A percentile compares a stretch with the other conserved stretches of the same genome.
These are phyloP conservation scores for Aspergillus sp. DNA, from an alignment of 2,329 filamentous ascomycete species.

Conservation along the genomic window DNA sequence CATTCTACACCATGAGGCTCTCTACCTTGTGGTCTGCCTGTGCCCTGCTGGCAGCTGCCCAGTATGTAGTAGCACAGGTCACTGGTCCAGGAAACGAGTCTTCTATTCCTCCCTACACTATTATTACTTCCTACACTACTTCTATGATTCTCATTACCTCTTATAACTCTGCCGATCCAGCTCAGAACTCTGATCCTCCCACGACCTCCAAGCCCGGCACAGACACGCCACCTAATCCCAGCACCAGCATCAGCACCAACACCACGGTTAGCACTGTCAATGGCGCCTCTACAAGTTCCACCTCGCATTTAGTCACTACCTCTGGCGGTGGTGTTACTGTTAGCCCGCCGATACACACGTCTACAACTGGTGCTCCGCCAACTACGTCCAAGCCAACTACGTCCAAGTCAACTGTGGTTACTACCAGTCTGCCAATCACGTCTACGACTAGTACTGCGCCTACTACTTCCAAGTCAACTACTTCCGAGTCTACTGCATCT, in stretches of 20 bases:
- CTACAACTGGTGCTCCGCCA: too few species aligned
- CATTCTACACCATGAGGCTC: neutral
- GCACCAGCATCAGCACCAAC: neutral
- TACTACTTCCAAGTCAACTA: too few species aligned
- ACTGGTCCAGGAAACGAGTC: neutral
- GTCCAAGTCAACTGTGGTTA: too few species aligned
- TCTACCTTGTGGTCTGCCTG: neutral
- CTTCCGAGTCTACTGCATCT: too few species aligned
- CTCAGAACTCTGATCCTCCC: neutral
- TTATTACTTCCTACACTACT: neutral
- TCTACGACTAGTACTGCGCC: too few species aligned
- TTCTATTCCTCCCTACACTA: neutral
- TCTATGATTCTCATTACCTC: neutral
- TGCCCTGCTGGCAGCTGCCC: neutral
- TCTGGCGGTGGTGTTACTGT: neutral
- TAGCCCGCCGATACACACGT: too few species aligned
- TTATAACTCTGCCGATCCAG: neutral
- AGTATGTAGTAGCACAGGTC: neutral
- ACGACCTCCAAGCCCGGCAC: neutral
- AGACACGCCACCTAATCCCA: neutral
- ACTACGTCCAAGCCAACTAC: too few species aligned
- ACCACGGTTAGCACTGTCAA: neutral
- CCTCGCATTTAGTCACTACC: neutral
- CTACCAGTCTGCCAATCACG: neutral
- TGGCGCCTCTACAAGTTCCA: neutral